Evolutionary conservation across 129 eudicot species (phyloP), one percentile per base, ranked within the genome.

Genomic region (Flaveria trinervia): DNA sequence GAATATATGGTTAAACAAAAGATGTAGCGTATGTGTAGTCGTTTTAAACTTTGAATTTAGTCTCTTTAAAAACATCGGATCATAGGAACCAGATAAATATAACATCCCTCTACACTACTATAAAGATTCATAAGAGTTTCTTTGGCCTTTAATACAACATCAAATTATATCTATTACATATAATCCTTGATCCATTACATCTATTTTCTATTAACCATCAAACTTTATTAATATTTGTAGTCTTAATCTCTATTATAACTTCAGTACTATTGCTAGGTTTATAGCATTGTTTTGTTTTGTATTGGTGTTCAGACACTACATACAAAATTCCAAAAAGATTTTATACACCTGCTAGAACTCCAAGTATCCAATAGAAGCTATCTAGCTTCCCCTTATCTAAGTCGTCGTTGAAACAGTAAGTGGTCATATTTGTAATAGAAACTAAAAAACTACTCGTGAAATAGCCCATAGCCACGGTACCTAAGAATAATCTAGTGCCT

Each of bases 401-500:
- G 51, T 91, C 45, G 80, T 85, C 82, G 72, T 54, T 84, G 14
- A 91, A 86, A 95, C 92, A 89, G 3, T 41, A 33, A 9, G 96
- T 70, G 13, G 70, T 79, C n/a, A 44, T 46, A 20, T 48, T 69
- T 23, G 60, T 46, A 4, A 86, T n/a, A 12, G 89, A 77, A 18
- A 92, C 97, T 23, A 92, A 54, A 89, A 28, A 61, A 70, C 92
- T 92, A 64, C 91, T 92, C 17, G 81, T 83, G 51, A 82, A 92
- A 59, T 80, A 89, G 3, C 91, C 97, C 90, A 82, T 82, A 0
- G 97, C 86, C 14, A 85, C 76, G 4, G 89, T 82, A 77, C 88
- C 85, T 0, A 87, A 74, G 56, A 87, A 89, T 25, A 70, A 45
- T 20, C 95, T 91, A 0, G 96, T 93, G 82, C 98, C 88, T 95